Percentiles rank a stretch among this genome's conserved stretches.
Evolutionary conservation across 345 rosid genomes (phyloP).

Genomic region (Linum tenue): DNA sequence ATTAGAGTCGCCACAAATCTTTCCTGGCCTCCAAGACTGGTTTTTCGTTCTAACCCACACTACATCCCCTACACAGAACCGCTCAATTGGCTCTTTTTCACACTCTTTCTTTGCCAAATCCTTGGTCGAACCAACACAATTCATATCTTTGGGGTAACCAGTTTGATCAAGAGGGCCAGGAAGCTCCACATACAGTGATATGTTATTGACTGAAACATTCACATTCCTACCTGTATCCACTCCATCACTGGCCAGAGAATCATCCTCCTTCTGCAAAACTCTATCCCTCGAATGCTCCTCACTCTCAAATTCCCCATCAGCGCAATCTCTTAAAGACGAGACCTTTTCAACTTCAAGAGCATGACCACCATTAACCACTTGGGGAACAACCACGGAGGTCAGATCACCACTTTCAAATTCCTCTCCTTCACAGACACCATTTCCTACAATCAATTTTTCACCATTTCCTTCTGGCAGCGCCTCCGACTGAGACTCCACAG

Average conservation of each 20-base stretch:
- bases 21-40: constrained; percentile 87
- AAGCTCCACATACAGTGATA: constrained; percentile 69
- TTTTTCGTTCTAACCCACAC: constrained; percentile 66
- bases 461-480: constrained; percentile 15
- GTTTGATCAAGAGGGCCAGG: constrained; percentile 25
- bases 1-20: constrained; percentile 39
- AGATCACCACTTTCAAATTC: constrained; percentile 11
- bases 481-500: constrained; percentile 13
- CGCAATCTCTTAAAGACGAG: constrained; percentile 13
- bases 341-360: constrained; percentile 12
- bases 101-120: constrained; percentile 16
- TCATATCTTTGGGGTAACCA: constrained; percentile 14
- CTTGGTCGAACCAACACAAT: constrained; percentile 12
- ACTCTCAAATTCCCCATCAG: constrained; percentile 8
- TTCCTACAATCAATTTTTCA: constrained; percentile 14
- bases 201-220: constrained; percentile 41
- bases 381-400: constrained; percentile 11
- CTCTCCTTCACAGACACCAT: constrained; percentile 11
- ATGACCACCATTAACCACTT: constrained; percentile 15
- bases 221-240: constrained; percentile 27
- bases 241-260: constrained; percentile 17
- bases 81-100: constrained; percentile 13
- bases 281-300: constrained; percentile 11
- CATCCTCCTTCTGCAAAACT: constrained; percentile 13
- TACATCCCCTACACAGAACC: constrained; percentile 50